A percentile compares a stretch with the other conserved stretches of the same genome.
Conservation (phyloP, 805 yeast species). For the Priceomyces fermenticarens region DNA sequence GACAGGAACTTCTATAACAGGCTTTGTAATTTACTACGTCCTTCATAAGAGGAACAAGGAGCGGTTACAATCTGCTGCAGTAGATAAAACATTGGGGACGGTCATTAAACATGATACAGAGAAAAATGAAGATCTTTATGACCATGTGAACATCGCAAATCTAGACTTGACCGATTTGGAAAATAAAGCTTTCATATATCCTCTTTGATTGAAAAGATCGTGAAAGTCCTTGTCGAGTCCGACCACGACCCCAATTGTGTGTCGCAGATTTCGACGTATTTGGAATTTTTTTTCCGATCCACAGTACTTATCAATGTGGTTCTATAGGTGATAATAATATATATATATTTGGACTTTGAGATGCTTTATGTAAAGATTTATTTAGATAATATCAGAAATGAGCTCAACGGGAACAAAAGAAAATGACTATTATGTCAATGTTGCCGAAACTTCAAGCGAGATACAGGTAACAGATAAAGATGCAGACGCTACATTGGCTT, state of each 20-base stretch:
- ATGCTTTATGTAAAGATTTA: too few relatives aligned
- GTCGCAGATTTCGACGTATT: too few relatives aligned
- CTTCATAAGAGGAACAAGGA: slow-evolving; percentile 42
- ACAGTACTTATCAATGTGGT: background rate
- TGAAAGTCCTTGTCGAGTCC: too few relatives aligned
- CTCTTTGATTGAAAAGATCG: slow-evolving; percentile 23
- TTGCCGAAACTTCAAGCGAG: background rate
- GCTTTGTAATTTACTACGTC: slow-evolving; percentile 34
- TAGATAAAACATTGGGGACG: background rate
- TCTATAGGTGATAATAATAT: too few relatives aligned
- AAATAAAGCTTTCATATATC: slow-evolving; percentile 50
- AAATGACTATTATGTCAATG: background rate
- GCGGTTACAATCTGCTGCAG: slow-evolving; percentile 18
- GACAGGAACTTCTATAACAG: slow-evolving; percentile 41
- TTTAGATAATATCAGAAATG: background rate
- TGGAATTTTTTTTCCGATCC: background rate
- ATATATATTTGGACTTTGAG: too few relatives aligned
- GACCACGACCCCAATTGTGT: too few relatives aligned
- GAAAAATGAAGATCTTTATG: background rate
- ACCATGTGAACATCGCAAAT: slow-evolving; percentile 19
- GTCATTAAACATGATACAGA: background rate
- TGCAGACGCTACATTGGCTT: slow-evolving; percentile 39
- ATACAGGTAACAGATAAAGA: slow-evolving; percentile 12
- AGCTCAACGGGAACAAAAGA: background rate
- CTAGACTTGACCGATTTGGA: slow-evolving; percentile 49